A percentile compares a stretch with the other conserved stretches of the same genome.
Evolutionary conservation across 2,329 filamentous ascomycete species (phyloP).

Genomic region (Decorospora gaudefroyi): DNA sequence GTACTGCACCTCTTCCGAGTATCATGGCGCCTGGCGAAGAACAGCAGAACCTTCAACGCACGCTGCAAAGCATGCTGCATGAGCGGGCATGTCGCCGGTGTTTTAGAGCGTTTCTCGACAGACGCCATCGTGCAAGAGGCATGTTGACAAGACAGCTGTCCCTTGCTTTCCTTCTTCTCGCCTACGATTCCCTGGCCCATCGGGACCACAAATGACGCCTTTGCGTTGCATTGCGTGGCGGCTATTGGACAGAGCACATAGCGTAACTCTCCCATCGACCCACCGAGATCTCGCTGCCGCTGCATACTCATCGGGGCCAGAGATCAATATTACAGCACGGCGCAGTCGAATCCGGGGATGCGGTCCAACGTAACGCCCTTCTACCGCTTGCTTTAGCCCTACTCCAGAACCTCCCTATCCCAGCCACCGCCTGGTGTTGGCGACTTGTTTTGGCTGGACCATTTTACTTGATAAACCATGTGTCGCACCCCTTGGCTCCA

Average conservation of each 20-base stretch:
- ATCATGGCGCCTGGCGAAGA: slow-evolving; percentile 24
- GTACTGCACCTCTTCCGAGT: slow-evolving; percentile 37
- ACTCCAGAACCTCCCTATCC: slow-evolving; percentile 26
- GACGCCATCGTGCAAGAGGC: slow-evolving; percentile 30
- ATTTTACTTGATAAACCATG: slow-evolving; percentile 39
- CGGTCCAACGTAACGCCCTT: slow-evolving; percentile 40
- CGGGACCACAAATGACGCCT: slow-evolving; percentile 28
- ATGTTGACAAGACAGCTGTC: slow-evolving; percentile 40
- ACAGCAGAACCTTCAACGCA: slow-evolving; percentile 19
- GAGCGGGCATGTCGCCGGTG: slow-evolving; percentile 27
- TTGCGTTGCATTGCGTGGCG: slow-evolving; percentile 19
- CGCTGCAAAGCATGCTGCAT: slow-evolving; percentile 35
- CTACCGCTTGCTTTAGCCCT: slow-evolving; percentile 24
- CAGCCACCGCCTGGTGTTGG: slow-evolving; percentile 30
- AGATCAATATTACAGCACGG: slow-evolving; percentile 33
- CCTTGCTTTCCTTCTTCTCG: slow-evolving; percentile 41
- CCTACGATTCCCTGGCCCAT: slow-evolving; percentile 28
- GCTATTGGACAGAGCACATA: slow-evolving; percentile 31
- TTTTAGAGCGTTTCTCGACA: slow-evolving; percentile 39
- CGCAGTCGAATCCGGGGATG: slow-evolving; percentile 34
- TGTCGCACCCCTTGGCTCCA: slow-evolving; percentile 42
- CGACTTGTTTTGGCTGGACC: slow-evolving; percentile 19
- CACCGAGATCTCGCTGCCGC: slow-evolving; percentile 32
- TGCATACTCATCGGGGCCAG: slow-evolving; percentile 26
- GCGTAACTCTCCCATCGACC: slow-evolving; percentile 26